Evolutionary conservation across 108 stramenopile genomes (phyloP).

Genomic region (Seminavis robusta): DNA sequence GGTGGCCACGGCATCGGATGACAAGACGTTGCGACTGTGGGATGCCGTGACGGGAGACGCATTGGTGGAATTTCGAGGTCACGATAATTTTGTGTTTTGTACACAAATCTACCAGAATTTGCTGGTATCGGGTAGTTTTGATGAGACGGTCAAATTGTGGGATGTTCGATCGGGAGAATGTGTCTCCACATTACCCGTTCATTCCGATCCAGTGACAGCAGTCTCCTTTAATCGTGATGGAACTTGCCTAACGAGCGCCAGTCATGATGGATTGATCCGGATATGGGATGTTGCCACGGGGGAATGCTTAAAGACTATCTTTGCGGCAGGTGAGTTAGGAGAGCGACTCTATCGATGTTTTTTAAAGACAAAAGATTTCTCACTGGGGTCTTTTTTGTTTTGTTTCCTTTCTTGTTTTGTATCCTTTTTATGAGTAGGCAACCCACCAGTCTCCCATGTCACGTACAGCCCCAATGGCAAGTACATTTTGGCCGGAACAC

Average conservation of each 20-base stretch:
- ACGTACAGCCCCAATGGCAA: conserved; percentile 91
- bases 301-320: conserved; percentile 93
- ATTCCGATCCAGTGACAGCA: conserved; percentile 94
- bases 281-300: conserved; percentile 96
- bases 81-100: conserved; percentile 90
- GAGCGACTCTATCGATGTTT: no score
- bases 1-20: conserved; percentile 88
- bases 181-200: conserved; percentile 88
- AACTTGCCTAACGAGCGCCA: conserved; percentile 76
- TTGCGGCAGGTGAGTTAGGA: no score
- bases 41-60: conserved; percentile 77
- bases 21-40: conserved; percentile 90
- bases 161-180: conserved; percentile 91
- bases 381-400: no score
- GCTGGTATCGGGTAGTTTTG: conserved; percentile 82
- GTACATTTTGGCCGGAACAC: conserved; percentile 74
- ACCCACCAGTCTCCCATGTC: conserved; percentile 80
- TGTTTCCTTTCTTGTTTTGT: no score
- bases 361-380: no score
- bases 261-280: conserved; percentile 90
- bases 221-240: conserved; percentile 90
- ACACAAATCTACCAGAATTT: conserved; percentile 82
- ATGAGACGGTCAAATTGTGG: conserved; percentile 96
- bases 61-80: conserved; percentile 86
- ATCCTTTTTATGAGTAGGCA: no score